These are phyloP conservation scores for Saitozyma sp. DNA, from an alignment of 768 basidiomycete genomes.

Conservation along the genomic window DNA sequence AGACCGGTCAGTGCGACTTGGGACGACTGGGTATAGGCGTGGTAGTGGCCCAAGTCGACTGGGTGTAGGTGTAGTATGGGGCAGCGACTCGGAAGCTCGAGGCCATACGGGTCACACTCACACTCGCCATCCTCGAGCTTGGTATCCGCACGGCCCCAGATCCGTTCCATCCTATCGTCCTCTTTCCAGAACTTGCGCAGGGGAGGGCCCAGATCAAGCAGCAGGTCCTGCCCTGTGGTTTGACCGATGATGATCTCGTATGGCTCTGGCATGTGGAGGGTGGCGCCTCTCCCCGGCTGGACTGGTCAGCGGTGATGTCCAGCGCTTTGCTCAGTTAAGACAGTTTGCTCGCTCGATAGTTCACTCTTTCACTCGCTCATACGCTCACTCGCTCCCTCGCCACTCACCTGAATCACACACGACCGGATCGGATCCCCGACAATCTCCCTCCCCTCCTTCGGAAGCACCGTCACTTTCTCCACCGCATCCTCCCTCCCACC, in stretches of 20 bases:
- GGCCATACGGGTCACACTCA: background rate
- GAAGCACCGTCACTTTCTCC: conserved; percentile 14
- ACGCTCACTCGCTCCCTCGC: conserved; percentile 15
- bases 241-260: conserved; percentile 67
- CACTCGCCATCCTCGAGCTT: conserved; percentile 15
- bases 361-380: conserved; percentile 30
- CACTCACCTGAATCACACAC: background rate
- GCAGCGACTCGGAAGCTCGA: no score
- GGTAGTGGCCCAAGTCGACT: no score
- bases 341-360: background rate
- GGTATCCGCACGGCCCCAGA: conserved; percentile 35
- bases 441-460: conserved; percentile 18
- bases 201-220: conserved; percentile 75
- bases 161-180: conserved; percentile 58
- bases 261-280: conserved; percentile 39
- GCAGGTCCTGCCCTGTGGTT: conserved; percentile 80
- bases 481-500: conserved; percentile 33
- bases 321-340: background rate
- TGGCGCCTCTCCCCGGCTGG: conserved; percentile 38
- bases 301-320: background rate
- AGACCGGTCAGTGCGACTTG: no score
- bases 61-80: no score
- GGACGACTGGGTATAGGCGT: no score
- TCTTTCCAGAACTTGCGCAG: conserved; percentile 79
- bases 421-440: no score